Conservation (phyloP, 768 basidiomycete genomes). For the Xerocomus brunneocitrinus region DNA sequence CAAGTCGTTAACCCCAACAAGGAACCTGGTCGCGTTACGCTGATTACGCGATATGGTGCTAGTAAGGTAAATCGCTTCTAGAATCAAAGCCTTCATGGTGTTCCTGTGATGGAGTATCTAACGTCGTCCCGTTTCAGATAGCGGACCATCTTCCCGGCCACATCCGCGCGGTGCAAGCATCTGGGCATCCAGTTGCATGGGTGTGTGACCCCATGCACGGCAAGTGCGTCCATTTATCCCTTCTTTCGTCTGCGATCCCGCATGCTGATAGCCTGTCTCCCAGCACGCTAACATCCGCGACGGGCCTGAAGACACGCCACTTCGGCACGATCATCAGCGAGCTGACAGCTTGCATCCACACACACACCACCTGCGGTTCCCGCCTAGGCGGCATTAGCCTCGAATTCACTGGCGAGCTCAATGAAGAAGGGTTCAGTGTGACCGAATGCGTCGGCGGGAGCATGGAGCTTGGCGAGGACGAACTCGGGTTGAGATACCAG, state of each 20-base stretch:
- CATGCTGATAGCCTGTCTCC: background rate
- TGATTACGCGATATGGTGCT: constrained; percentile 94
- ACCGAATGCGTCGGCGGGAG: constrained; percentile 97
- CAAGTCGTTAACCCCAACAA: constrained; percentile 84
- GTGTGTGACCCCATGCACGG: constrained; percentile 99
- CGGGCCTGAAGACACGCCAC: constrained; percentile 84
- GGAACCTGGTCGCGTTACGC: constrained; percentile 76
- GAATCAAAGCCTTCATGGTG: background rate
- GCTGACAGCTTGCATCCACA: constrained; percentile 72
- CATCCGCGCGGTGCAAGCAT: constrained; percentile 72
- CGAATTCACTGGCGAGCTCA: constrained; percentile 89
- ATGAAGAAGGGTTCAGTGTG: constrained; percentile 88
- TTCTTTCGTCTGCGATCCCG: background rate
- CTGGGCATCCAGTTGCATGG: constrained; percentile 89
- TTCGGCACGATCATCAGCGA: constrained; percentile 88
- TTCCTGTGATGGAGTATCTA: background rate
- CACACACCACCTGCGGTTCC: constrained; percentile 72
- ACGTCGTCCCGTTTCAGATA: constrained; percentile 45
- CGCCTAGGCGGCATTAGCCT: constrained; percentile 80
- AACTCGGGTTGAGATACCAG: constrained; percentile 88
- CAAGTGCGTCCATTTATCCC: constrained; percentile 56
- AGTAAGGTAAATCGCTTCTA: constrained; percentile 50
- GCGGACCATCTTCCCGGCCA: constrained; percentile 71
- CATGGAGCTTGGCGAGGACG: constrained; percentile 88
- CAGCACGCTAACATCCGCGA: constrained; percentile 78